These are phyloP conservation scores for Ophiocordyceps camponoti-floridani DNA, from an alignment of 2,329 filamentous ascomycete genomes.

Conservation along the genomic window DNA sequence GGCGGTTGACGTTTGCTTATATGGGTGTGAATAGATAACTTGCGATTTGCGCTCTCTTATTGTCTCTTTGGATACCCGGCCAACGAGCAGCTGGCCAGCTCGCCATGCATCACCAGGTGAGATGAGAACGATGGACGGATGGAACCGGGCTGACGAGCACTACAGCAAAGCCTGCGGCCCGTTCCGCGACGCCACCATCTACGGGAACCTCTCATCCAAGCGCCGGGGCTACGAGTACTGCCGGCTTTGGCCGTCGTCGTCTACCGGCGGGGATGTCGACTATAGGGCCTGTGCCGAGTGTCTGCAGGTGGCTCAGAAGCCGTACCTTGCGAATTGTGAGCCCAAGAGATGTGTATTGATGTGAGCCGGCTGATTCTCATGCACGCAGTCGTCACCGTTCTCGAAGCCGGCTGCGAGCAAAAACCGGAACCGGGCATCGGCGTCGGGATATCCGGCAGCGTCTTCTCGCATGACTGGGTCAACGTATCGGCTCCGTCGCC, in stretches of 20 bases:
- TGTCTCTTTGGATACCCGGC: conserved; percentile 34
- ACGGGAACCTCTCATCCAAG: conserved; percentile 27
- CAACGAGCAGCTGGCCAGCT: conserved; percentile 20
- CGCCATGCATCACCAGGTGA: conserved; percentile 34
- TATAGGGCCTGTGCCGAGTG: conserved; percentile 26
- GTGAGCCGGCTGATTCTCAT: background rate
- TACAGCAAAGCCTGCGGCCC: conserved; percentile 34
- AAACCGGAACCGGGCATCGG: conserved; percentile 25
- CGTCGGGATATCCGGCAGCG: conserved; percentile 29
- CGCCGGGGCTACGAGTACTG: conserved; percentile 36
- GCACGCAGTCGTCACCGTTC: conserved; percentile 23
- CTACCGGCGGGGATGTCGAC: conserved; percentile 14
- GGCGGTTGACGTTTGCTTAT: background rate
- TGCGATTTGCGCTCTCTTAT: conserved; percentile 34
- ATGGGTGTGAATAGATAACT: conserved; percentile 26
- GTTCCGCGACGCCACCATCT: conserved; percentile 27
- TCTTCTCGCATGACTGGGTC: conserved; percentile 30
- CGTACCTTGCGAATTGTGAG: conserved; percentile 36
- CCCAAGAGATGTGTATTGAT: conserved; percentile 1
- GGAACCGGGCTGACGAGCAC: too few species aligned
- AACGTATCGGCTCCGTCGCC: conserved; percentile 31
- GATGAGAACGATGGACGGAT: background rate
- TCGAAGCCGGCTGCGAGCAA: conserved; percentile 39
- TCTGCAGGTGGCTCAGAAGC: conserved; percentile 16
- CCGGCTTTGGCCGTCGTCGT: conserved; percentile 23